A percentile compares a stretch with the other conserved stretches of the same genome.
These are phyloP conservation scores for Elaeis oleifera DNA, from an alignment of 202 grass and related monocot species.

Conservation along the genomic window DNA sequence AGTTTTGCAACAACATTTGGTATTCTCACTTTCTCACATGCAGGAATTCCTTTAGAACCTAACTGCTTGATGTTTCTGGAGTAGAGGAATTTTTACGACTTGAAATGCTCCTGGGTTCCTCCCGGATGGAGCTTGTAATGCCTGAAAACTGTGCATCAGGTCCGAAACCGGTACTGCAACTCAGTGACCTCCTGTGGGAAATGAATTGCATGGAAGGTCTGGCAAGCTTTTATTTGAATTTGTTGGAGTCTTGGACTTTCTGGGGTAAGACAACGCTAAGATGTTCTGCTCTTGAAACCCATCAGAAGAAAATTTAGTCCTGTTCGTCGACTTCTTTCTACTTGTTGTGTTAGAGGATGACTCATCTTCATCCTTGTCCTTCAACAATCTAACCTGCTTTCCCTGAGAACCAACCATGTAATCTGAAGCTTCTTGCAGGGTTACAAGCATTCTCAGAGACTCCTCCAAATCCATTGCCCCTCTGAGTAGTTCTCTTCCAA, in stretches of 20 bases:
- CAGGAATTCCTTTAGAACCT: conserved; percentile 18
- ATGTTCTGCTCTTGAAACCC: conserved; percentile 12
- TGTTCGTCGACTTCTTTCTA: conserved; percentile 28
- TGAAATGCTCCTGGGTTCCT: not conserved
- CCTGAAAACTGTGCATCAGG: conserved; percentile 6
- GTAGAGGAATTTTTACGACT: not conserved
- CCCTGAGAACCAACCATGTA: conserved; percentile 46
- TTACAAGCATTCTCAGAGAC: conserved; percentile 77
- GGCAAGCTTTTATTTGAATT: conserved; percentile 15
- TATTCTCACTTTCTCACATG: conserved; percentile 53
- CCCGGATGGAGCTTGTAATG: conserved; percentile 10
- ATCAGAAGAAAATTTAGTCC: conserved; percentile 16
- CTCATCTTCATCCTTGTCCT: conserved; percentile 51
- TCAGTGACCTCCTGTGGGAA: conserved; percentile 27
- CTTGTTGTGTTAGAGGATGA: conserved; percentile 20
- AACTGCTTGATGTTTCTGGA: conserved; percentile 1
- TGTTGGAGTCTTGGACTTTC: conserved; percentile 4
- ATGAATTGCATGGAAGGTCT: conserved; percentile 38
- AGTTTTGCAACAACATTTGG: conserved; percentile 78
- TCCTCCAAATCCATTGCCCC: conserved; percentile 81
- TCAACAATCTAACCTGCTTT: conserved; percentile 52
- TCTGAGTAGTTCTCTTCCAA: conserved; percentile 39
- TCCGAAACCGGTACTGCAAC: conserved; percentile 7
- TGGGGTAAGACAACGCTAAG: conserved; percentile 4
- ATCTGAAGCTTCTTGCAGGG: conserved; percentile 77